phyloP scores from a whole-genome alignment of 1,284 basidiomycete genomes.

The Rhizoctonia solani region DNA sequence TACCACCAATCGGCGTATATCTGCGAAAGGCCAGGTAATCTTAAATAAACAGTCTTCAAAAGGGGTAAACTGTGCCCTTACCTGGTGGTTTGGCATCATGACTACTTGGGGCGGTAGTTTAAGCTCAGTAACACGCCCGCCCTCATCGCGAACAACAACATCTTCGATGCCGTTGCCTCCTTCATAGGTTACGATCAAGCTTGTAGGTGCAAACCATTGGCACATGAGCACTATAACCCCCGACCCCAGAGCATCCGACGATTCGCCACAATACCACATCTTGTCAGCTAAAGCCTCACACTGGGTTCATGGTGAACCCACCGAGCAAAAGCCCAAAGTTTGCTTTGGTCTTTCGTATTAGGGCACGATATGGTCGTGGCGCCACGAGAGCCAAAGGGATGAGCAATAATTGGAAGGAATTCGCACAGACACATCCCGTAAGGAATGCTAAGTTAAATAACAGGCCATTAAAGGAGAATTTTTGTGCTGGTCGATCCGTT shows the following conservation, averaged over 20 bases:
- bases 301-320: slow-evolving; percentile 48
- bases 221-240: slow-evolving; percentile 65
- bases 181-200: slow-evolving; percentile 75
- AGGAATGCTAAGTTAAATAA: slow-evolving; percentile 67
- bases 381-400: slow-evolving; percentile 59
- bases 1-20: slow-evolving; percentile 93
- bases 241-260: background rate
- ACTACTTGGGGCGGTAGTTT: slow-evolving; percentile 77
- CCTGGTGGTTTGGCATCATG: slow-evolving; percentile 82
- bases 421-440: slow-evolving; percentile 67
- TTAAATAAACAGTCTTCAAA: background rate
- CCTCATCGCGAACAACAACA: slow-evolving; percentile 58
- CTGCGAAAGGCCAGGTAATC: slow-evolving; percentile 49
- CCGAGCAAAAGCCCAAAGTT: slow-evolving; percentile 75
- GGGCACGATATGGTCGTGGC: slow-evolving; percentile 61
- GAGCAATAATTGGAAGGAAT: slow-evolving; percentile 69
- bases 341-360: slow-evolving; percentile 80
- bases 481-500: slow-evolving; percentile 49
- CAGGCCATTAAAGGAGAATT: slow-evolving; percentile 55
- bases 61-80: slow-evolving; percentile 43
- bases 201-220: slow-evolving; percentile 82
- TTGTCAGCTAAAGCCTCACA: background rate
- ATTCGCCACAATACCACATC: background rate
- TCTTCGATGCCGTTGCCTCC: slow-evolving; percentile 49
- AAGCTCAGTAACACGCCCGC: slow-evolving; percentile 63